These are phyloP conservation scores for Nevesoporus exiguus DNA, from an alignment of 768 basidiomycete genomes.

Conservation along the genomic window DNA sequence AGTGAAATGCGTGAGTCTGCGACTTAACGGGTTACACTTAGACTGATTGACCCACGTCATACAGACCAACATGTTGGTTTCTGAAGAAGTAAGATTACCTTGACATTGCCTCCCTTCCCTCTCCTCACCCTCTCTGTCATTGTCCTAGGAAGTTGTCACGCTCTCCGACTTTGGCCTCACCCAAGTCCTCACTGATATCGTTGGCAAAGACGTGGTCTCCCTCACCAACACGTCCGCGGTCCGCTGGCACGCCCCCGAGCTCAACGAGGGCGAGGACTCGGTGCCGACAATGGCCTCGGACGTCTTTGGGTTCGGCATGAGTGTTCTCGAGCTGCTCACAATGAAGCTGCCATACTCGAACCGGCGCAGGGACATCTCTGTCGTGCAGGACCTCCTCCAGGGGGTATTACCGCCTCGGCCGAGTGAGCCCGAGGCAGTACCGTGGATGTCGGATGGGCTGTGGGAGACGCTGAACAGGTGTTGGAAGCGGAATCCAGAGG, in stretches of 20 bases:
- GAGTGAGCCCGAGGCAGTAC: slow-evolving; percentile 25
- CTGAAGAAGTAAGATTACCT: slow-evolving; percentile 36
- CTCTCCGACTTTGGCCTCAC: slow-evolving; percentile 67
- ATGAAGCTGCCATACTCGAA: slow-evolving; percentile 49
- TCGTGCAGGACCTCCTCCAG: slow-evolving; percentile 43
- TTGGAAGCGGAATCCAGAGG: slow-evolving; percentile 40
- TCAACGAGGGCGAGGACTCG: slow-evolving; percentile 42
- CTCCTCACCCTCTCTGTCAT: too few species aligned
- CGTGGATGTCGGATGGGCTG: slow-evolving; percentile 44
- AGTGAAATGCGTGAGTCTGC: slow-evolving; percentile 59
- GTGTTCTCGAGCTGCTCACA: slow-evolving; percentile 55
- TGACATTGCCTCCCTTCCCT: background rate
- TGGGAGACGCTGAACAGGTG: slow-evolving; percentile 47
- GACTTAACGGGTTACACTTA: background rate
- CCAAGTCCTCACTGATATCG: slow-evolving; percentile 56
- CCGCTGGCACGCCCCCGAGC: slow-evolving; percentile 62
- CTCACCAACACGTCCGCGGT: slow-evolving; percentile 45
- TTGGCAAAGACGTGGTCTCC: slow-evolving; percentile 45
- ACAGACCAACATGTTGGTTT: slow-evolving; percentile 59
- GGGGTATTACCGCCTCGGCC: slow-evolving; percentile 45
- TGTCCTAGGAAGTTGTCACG: slow-evolving; percentile 46
- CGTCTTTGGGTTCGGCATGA: slow-evolving; percentile 59
- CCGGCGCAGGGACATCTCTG: slow-evolving; percentile 46
- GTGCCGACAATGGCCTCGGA: slow-evolving; percentile 48
- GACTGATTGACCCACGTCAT: slow-evolving; percentile 1